A percentile compares a stretch with the other conserved stretches of the same genome.
These are phyloP conservation scores for Aspergillus ibericus DNA, from an alignment of 2,329 filamentous ascomycete genomes.

Conservation along the genomic window DNA sequence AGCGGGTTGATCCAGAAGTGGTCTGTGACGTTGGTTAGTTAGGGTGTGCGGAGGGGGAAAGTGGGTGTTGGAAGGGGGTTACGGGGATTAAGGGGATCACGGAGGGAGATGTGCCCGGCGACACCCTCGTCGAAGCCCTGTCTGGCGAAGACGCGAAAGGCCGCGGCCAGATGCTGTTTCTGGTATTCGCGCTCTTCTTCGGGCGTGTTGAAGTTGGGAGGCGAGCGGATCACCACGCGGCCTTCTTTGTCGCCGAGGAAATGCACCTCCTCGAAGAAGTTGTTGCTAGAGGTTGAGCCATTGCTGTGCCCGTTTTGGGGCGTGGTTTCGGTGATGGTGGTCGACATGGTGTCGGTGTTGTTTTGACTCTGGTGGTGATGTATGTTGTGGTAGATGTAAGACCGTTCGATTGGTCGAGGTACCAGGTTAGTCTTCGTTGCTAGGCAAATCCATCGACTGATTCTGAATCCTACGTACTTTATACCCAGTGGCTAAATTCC, in stretches of 20 bases:
- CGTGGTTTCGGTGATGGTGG: background rate
- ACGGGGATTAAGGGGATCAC: slow-evolving; percentile 39
- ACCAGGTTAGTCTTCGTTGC: background rate
- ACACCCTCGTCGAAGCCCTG: slow-evolving; percentile 20
- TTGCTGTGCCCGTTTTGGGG: background rate
- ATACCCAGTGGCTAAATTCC: background rate
- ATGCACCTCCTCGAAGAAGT: slow-evolving; percentile 5
- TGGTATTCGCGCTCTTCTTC: slow-evolving; percentile 44
- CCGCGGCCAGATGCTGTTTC: slow-evolving; percentile 49
- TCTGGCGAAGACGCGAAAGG: slow-evolving; percentile 30
- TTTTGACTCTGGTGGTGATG: background rate
- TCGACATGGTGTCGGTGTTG: background rate
- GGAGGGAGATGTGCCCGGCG: slow-evolving; percentile 48
- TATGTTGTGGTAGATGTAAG: background rate
- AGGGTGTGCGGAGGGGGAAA: slow-evolving; percentile 10
- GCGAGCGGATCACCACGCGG: slow-evolving; percentile 11
- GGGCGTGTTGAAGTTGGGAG: slow-evolving; percentile 15
- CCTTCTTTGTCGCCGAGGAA: slow-evolving; percentile 13
- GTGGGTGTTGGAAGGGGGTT: slow-evolving; percentile 39
- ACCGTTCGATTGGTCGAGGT: background rate
- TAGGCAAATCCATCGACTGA: background rate
- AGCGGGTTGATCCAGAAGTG: slow-evolving; percentile 12
- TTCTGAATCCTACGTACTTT: background rate
- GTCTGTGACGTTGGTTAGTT: background rate
- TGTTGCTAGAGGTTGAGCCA: background rate